Conservation (phyloP, 306 rosid genomes). For the Glycine soja region DNA sequence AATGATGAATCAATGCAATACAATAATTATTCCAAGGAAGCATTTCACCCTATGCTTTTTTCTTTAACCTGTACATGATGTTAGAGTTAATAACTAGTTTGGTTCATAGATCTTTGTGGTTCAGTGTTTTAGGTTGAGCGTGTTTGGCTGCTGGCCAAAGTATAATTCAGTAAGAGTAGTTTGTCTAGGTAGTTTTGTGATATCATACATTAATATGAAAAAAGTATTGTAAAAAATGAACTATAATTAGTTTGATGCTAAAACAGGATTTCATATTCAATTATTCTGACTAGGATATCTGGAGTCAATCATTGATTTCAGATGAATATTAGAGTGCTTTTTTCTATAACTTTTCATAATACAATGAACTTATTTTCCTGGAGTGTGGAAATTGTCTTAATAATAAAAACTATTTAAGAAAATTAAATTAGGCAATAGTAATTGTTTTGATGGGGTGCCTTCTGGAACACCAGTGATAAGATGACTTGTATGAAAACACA, state of each 20-base stretch:
- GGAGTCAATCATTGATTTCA: no score
- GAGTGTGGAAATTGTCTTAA: no score
- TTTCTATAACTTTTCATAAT: no score
- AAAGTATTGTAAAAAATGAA: no score
- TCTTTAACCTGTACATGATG: not conserved
- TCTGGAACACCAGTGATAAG: not conserved
- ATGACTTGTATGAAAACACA: not conserved
- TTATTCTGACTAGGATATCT: no score
- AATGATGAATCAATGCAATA: not conserved
- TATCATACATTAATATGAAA: no score
- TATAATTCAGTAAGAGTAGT: constrained; percentile 2
- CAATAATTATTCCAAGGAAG: constrained; percentile 1
- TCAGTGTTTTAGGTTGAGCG: not conserved
- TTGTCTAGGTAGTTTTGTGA: not conserved
- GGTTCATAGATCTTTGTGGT: constrained; percentile 6
- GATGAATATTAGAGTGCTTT: no score
- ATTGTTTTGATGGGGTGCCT: not conserved
- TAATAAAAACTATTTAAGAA: no score
- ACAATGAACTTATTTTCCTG: no score
- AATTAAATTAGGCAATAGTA: not conserved
- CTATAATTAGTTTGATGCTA: no score
- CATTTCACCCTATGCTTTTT: not conserved
- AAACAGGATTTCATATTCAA: no score
- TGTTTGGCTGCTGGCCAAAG: not conserved
- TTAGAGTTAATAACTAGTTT: not conserved